phyloP scores from a whole-genome alignment of 23 red algal species.

The Porphyridium purpureum region DNA sequence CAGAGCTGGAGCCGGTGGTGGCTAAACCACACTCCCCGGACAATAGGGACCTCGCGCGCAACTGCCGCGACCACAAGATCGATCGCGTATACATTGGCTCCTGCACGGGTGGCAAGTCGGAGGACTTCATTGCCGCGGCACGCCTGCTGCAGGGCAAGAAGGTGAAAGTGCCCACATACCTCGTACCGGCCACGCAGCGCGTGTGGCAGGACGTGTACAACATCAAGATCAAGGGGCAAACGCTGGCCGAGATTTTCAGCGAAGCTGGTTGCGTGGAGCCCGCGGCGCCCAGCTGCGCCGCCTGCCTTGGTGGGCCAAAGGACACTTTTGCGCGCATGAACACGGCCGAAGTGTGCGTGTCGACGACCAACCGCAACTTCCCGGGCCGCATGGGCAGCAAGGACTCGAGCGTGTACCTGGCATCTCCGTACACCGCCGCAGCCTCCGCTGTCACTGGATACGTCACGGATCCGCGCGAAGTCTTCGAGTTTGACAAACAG shows the following conservation, averaged over 20 bases:
- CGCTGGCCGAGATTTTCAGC: slow-evolving; percentile 68
- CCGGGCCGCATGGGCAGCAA: slow-evolving; percentile 90
- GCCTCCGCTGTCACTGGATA: slow-evolving; percentile 81
- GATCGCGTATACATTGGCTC: slow-evolving; percentile 91
- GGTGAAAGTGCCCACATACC: slow-evolving; percentile 85
- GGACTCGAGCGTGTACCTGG: slow-evolving; percentile 70
- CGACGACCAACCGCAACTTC: slow-evolving; percentile 97
- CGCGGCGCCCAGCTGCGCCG: slow-evolving; percentile 71
- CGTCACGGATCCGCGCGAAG: slow-evolving; percentile 85
- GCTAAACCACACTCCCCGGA: slow-evolving; percentile 97
- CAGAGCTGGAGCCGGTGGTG: slow-evolving; percentile 73
- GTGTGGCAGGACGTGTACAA: slow-evolving; percentile 65
- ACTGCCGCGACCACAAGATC: slow-evolving; percentile 55
- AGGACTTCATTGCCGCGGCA: slow-evolving; percentile 97
- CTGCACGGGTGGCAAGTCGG: slow-evolving; percentile 94
- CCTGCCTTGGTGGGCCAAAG: slow-evolving; percentile 91
- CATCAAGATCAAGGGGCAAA: slow-evolving; percentile 60
- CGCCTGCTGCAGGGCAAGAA: slow-evolving; percentile 69
- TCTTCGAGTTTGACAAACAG: slow-evolving; percentile 71
- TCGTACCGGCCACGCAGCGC: slow-evolving; percentile 78
- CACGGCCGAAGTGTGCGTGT: slow-evolving; percentile 68
- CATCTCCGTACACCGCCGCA: slow-evolving; percentile 90
- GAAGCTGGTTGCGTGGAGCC: slow-evolving; percentile 73
- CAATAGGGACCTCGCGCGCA: slow-evolving; percentile 72
- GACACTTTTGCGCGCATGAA: slow-evolving; percentile 97